Base-by-base conservation (phyloP, 1,139 yeast species). In the Yamadazyma pseudoaaseri region DNA sequence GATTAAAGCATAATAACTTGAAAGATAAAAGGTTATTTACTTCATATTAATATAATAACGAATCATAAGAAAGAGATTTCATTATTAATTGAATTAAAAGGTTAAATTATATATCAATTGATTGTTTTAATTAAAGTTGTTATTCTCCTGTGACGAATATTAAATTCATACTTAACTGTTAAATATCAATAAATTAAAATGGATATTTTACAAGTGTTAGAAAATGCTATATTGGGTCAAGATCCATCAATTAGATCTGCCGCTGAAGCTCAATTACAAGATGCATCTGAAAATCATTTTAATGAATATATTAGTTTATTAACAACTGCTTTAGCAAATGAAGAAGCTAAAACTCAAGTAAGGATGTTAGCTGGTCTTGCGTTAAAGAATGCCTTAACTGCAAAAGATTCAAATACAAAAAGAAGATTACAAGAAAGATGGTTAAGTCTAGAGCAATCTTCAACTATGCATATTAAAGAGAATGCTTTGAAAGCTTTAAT, bases 281-380 rank as follows among this genome's bases (percentile, higher is more conserved):
- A 76, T 35, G 79, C 90, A 17, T 83, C 95, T 21, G 71, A 74
- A 48, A 83, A 79, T 43, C 85, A 87, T 60, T 90, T 86, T 64
- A 81, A 56, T 66, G 58, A 81, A 48, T 92, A 82, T 55, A 65
- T 89, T 49, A 77, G 79, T 28, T 68, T 81, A 50, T 75, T 90
- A 52, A 77, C 86, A 28, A 79, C 79, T 45, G 87, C 86, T 20
- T 70, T 92, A 45, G 82, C 81, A 26, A 79, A 82, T 51, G 81
- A 76, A 31, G 61, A 69, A 5, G 79, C 79, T 42, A 79, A 76
- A 49, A 67, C 85, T 6, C 97, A 90, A 62, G 95, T 89, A 35
- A 75, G 97, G 54, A 86, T 87, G 74, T 76, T 94, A 59, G 96
- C 98, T 3, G 96, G 95, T 30, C 69, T 92, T 44, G 86, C 83